phyloP scores from a whole-genome alignment of 352 stramenopile species.

The Pythium myriotylum region DNA sequence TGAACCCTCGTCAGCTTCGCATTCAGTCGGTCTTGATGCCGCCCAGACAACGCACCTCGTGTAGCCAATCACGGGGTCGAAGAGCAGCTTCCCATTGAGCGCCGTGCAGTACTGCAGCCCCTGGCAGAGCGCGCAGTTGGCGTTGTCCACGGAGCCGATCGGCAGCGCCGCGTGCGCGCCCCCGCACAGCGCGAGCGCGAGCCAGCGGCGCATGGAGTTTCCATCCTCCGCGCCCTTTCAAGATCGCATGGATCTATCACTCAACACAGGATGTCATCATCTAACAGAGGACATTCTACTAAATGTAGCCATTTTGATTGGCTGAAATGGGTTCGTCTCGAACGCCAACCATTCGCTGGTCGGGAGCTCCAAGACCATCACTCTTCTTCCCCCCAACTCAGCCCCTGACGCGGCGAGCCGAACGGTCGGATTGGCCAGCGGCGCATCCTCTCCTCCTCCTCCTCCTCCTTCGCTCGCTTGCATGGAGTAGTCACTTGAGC shows the following conservation, averaged over 20 bases:
- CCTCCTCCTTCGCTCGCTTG: background rate
- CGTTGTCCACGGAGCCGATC: conserved; percentile 43
- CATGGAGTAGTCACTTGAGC: conserved; percentile 22
- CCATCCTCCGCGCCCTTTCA: background rate
- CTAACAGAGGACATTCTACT: background rate
- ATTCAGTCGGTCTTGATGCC: too few species aligned
- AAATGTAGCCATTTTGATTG: conserved; percentile 24
- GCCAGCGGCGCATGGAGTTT: background rate
- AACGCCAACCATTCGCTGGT: conserved; percentile 12
- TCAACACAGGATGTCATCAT: background rate
- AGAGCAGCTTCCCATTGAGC: conserved; percentile 72
- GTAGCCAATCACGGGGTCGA: conserved; percentile 66
- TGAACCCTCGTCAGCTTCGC: too few species aligned
- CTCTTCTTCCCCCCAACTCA: conserved; percentile 1
- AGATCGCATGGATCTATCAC: conserved; percentile 3
- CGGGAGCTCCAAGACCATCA: conserved; percentile 13
- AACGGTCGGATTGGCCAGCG: conserved; percentile 20
- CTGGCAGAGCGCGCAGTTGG: conserved; percentile 49
- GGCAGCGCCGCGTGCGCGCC: background rate
- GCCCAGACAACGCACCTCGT: conserved; percentile 36
- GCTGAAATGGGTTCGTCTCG: conserved; percentile 20
- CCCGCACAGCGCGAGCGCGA: background rate
- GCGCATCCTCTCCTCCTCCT: background rate
- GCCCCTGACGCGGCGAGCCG: background rate
- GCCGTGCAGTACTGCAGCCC: conserved; percentile 64